A percentile compares a stretch with the other conserved stretches of the same genome.
These are phyloP conservation scores for Clathrus columnatus DNA, from an alignment of 768 basidiomycete species.

Conservation along the genomic window DNA sequence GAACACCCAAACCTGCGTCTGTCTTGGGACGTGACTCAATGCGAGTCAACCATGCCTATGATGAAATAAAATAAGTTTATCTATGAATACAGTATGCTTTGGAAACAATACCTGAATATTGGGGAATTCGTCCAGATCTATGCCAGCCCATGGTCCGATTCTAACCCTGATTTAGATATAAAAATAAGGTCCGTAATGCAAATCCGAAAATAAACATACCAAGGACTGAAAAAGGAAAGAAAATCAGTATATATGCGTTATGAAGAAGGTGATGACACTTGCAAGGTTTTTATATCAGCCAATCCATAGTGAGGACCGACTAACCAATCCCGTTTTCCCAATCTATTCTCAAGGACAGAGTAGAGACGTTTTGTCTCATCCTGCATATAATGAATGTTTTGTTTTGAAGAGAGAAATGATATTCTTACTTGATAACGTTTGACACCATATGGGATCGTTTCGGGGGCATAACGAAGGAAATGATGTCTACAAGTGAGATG, in stretches of 20 bases:
- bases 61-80: neutral
- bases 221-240: neutral
- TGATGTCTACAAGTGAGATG: slow-evolving; percentile 43
- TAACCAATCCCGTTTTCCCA: slow-evolving; percentile 66
- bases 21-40: neutral
- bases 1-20: slow-evolving; percentile 5
- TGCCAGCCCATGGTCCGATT: slow-evolving; percentile 3
- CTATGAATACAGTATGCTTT: neutral
- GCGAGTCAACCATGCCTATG: slow-evolving; percentile 3
- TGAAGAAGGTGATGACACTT: slow-evolving; percentile 1
- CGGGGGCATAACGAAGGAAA: slow-evolving; percentile 57
- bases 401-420: neutral
- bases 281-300: slow-evolving; percentile 66
- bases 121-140: neutral
- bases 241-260: neutral
- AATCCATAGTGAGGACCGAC: slow-evolving; percentile 70
- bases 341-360: slow-evolving; percentile 68
- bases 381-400: neutral
- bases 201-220: neutral
- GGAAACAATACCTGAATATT: neutral
- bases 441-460: slow-evolving; percentile 54
- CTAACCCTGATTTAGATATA: neutral
- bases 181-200: neutral
- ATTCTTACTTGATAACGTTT: slow-evolving; percentile 36
- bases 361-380: slow-evolving; percentile 82